Evolutionary conservation across 1,139 yeast species (phyloP), one percentile per base, ranked within the genome.

Genomic region (Tardiomyces depauwii): DNA sequence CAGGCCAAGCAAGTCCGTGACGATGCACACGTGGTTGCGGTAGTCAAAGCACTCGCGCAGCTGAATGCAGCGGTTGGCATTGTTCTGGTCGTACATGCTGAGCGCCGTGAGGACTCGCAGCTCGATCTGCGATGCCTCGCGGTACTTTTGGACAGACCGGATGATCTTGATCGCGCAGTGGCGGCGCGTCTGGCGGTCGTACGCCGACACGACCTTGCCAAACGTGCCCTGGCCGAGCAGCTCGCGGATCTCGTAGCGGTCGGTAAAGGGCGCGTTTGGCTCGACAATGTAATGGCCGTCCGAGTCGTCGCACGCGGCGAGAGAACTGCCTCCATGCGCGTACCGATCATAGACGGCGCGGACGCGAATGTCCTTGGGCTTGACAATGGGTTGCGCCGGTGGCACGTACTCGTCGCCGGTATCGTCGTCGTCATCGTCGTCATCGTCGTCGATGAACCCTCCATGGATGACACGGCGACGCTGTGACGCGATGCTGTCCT

Each of bases 141-240:
- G 62, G 54, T 70, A 70, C 55, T 71, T 71, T 41, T 66, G 72
- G 6, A 71, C 64, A 1, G 74, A 69, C 4, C 74, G 57, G 44
- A 93, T 91, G 53, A 93, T 86, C 63, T 93, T 93, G 52, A 91
- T 82, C 1, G 99, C 99, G 46, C 88, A 94, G 46, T 76, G 74
- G 50, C 77, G 75, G 38, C 78, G 70, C 45, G 74, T 74, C 42
- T 72, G 67, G 49, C 72, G 72, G 51, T 68, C 71, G 46, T 59
- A 66, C 7, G 72, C 72, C 13, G 67, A 61, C 19, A 88, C 83
- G 13, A 93, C 99, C 61, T 89, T 91, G 18, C 98, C 98, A 69
- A 91, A 93, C 0, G 98, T 93, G 7, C 99, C 99, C 60, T 91
- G 97, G 19, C 99, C 99, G 50, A 93, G 69, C 43, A 66, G 57